Evolutionary conservation across 2,329 filamentous ascomycete genomes (phyloP).

Genomic region (Helminthosporium solani): DNA sequence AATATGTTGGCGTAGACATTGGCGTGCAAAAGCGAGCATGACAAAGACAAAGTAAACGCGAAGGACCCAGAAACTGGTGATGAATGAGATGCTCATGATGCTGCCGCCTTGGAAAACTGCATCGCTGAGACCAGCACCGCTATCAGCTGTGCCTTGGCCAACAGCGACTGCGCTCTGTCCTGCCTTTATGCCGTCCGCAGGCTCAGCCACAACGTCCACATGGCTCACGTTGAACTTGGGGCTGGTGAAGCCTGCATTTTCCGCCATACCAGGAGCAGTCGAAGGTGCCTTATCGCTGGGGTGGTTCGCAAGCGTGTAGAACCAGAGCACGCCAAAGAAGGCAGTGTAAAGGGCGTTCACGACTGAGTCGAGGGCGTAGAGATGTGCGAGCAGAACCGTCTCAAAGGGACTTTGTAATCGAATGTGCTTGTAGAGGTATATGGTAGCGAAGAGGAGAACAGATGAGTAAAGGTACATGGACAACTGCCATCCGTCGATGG

Average conservation of each 20-base stretch:
- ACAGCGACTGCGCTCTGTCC: conserved; percentile 58
- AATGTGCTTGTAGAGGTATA: conserved; percentile 75
- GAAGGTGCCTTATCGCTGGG: conserved; percentile 40
- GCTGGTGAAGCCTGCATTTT: conserved; percentile 65
- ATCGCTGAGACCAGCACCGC: conserved; percentile 56
- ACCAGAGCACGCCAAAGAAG: conserved; percentile 83
- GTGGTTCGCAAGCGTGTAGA: conserved; percentile 67
- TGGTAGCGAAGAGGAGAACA: conserved; percentile 65
- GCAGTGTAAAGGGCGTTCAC: conserved; percentile 81
- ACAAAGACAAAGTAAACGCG: conserved; percentile 82
- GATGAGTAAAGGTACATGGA: conserved; percentile 91
- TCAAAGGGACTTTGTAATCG: conserved; percentile 76
- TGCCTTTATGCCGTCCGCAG: conserved; percentile 45
- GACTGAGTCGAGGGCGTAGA: conserved; percentile 79
- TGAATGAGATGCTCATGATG: conserved; percentile 75
- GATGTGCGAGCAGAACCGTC: conserved; percentile 76
- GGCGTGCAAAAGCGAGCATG: conserved; percentile 78
- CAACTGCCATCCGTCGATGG: conserved; percentile 78
- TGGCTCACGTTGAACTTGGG: conserved; percentile 62
- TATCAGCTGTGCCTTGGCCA: conserved; percentile 37
- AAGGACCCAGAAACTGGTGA: conserved; percentile 70
- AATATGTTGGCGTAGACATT: conserved; percentile 70
- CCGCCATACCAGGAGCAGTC: conserved; percentile 55
- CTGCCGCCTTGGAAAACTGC: conserved; percentile 65
- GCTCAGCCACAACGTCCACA: conserved; percentile 56